A percentile compares a stretch with the other conserved stretches of the same genome.
phyloP scores from a whole-genome alignment of 345 rosid species.

The Eucalyptus erythrocorys region DNA sequence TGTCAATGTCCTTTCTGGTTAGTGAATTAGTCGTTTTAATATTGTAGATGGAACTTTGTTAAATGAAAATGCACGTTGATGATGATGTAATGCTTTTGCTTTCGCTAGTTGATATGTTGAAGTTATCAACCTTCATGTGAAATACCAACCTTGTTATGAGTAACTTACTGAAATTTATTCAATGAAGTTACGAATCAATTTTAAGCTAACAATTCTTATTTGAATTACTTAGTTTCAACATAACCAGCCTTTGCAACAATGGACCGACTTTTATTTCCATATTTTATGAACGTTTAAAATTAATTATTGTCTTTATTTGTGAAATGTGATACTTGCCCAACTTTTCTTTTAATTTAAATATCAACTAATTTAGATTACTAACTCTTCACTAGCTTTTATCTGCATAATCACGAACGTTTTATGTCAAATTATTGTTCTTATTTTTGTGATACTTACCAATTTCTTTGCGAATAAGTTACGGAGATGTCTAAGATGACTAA shows the following conservation, averaged over 20 bases:
- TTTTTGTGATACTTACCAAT: not conserved
- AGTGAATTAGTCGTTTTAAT: not conserved
- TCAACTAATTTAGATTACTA: not conserved
- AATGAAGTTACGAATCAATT: not conserved
- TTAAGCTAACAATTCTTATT: not conserved
- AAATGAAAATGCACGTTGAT: not conserved
- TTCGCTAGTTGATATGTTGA: not conserved
- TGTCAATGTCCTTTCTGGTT: not conserved
- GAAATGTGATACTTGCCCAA: not conserved
- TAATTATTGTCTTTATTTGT: not conserved
- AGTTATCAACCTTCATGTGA: not conserved
- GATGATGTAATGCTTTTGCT: not conserved
- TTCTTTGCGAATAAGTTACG: not conserved
- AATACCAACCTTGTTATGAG: not conserved
- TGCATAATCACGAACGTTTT: not conserved
- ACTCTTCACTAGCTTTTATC: not conserved
- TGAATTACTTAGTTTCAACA: not conserved
- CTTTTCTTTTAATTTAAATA: not conserved
- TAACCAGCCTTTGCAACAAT: not conserved
- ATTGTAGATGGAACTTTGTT: not conserved
- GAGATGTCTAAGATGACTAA: not conserved
- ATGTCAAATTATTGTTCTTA: not conserved
- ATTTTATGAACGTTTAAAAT: not conserved
- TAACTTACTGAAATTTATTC: not conserved
- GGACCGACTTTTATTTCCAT: not conserved